phyloP scores from a whole-genome alignment of 2,329 filamentous ascomycete genomes.

The Aspergillus fijiensis region DNA sequence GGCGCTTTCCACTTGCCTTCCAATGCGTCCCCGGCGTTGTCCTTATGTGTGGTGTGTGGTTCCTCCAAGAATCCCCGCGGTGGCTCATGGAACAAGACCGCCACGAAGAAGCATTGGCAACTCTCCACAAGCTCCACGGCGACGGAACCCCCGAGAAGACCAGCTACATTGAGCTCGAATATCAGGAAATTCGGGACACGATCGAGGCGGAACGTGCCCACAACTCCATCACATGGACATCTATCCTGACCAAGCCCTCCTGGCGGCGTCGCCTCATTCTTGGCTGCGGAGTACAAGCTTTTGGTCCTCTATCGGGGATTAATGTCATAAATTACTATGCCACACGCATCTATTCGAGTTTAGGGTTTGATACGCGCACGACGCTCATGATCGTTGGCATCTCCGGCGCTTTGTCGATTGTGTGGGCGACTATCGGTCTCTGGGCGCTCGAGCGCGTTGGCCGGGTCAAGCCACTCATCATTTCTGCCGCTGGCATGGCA shows the following conservation, averaged over 20 bases:
- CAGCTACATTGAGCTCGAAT: conserved; percentile 38
- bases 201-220: conserved; percentile 39
- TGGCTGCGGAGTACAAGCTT: conserved; percentile 49
- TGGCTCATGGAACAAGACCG: conserved; percentile 28
- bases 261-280: conserved; percentile 49
- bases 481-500: conserved; percentile 42
- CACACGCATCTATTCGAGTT: too few species aligned
- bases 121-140: conserved; percentile 19
- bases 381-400: conserved; percentile 53
- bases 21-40: conserved; percentile 41
- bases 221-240: conserved; percentile 35
- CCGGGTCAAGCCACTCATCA: conserved; percentile 49
- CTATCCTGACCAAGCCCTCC: conserved; percentile 44
- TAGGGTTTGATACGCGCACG: conserved; percentile 33
- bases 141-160: conserved; percentile 18
- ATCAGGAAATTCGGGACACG: conserved; percentile 40
- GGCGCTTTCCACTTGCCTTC: conserved; percentile 44
- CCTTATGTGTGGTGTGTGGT: conserved; percentile 30
- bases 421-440: conserved; percentile 48
- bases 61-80: conserved; percentile 31
- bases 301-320: conserved; percentile 49
- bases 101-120: conserved; percentile 21
- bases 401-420: conserved; percentile 48
- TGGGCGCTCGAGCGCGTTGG: conserved; percentile 48
- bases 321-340: conserved; percentile 43